Base-by-base conservation (phyloP, 2,329 filamentous ascomycete species). In the Diaporthe batatas region DNA sequence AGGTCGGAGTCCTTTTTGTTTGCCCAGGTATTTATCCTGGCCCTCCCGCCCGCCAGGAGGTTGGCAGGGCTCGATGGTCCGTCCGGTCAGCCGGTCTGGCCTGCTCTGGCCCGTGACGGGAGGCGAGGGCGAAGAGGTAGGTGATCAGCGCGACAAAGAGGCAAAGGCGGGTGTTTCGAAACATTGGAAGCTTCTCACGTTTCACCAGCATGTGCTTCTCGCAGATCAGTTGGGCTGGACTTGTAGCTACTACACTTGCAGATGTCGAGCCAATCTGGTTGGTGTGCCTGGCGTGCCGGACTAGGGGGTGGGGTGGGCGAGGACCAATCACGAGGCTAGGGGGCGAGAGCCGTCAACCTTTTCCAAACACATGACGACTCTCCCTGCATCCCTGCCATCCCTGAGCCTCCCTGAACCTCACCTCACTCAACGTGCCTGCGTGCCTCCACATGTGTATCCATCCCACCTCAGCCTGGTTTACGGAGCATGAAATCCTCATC, bases 321-420 rank as follows among this genome's bases (percentile, higher is more conserved):
- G 34, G 14, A 6, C 68, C 68, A 70, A 62, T 62, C 68, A 70
- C 29, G 23, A 23, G 18, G 58, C 53, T 18, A 36, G 49, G 36
- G 47, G 14, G 51, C n/a, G 16, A 59, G 65, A 70, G 70, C 73
- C 73, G 70, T 44, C 44, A 57, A 68, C 70, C 53, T 74, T 73
- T 68, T 34, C 51, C 73, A 74, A 72, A 74, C 73, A 68, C n/a
- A n/a, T n/a, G n/a, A n/a, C 69, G 34, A 44, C 32, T 44, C 71
- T 39, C 44, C 36, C 57, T 65, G 42, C 25, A 36, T 71, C 58
- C 44, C 44, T 21, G 44, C 16, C 36, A 42, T 44, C 42, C 49
- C 49, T 67, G 57, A 54, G 14, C 34, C 39, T 58, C n/a, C 36
- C 25, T 68, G 34, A 23, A 12, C 47, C 18, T 36, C 29, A 36